Evolutionary conservation across 108 stramenopile genomes (phyloP), one percentile per base, ranked within the genome.

Genomic region (Cyclotella sp.): DNA sequence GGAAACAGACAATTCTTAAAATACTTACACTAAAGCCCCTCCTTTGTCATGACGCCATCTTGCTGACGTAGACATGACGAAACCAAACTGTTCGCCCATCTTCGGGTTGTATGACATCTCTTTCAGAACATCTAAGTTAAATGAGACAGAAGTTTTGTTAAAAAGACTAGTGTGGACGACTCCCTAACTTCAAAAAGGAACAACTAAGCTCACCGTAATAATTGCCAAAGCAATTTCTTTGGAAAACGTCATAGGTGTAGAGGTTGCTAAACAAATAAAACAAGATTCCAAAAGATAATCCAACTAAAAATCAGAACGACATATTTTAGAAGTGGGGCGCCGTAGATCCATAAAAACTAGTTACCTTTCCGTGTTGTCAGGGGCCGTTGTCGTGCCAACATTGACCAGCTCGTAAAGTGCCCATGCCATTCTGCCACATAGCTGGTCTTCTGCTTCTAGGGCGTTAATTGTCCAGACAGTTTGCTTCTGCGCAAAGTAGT

Each of bases 361-460:
- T 14, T 58, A 54, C 42, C 54, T 70, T 62, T 81, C 80, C 11
- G 80, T 81, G 40, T 81, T 81, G 29, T 81, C 80, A 5, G 80
- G 80, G 10, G 67, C 68, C 6, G 80, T 74, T 19, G 80, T 75
- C 0, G 66, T 75, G 26, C 80, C 80, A 18, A 81, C 80, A 41
- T 81, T 75, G 41, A 92, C 63, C 42, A 90, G 81, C 59, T 93
- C 91, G 28, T 85, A 79, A 21, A 95, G 69, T 1, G 88, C 89
- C 90, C 91, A 93, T 21, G 94, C 89, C 57, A 93, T 80, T 4
- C 92, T 76, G 61, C 93, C 89, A 41, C 94, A 81, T 14, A 95
- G 59, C 75, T 84, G 79, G 52, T 79, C 83, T 42, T 86, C 85
- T 0, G 59, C 67, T 24, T 76, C 75, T 0, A 75, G 24, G 21